phyloP scores from a whole-genome alignment of 208 protist genomes.

The Leishmania martiniquensis region DNA sequence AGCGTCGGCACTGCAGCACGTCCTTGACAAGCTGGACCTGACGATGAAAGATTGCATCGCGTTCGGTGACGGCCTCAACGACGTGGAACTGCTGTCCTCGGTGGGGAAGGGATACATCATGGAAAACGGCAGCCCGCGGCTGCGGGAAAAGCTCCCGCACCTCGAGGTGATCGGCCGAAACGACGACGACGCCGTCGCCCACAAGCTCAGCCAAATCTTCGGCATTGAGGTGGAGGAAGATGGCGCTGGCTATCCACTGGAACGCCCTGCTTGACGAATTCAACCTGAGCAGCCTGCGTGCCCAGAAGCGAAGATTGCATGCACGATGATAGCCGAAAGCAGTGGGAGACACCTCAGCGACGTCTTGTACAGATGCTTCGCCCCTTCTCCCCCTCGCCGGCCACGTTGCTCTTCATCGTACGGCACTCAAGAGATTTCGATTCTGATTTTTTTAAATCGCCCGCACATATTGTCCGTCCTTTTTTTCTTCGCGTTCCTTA shows the following conservation, averaged over 20 bases:
- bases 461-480: background rate
- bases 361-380: too few relatives aligned
- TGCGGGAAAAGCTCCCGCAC: constrained; percentile 63
- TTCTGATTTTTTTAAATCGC: too few relatives aligned
- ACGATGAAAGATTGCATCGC: constrained; percentile 60
- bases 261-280: background rate
- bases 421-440: too few relatives aligned
- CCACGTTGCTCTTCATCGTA: too few relatives aligned
- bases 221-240: constrained; percentile 17
- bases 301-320: background rate
- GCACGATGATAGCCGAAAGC: background rate
- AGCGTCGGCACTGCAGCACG: constrained; percentile 53
- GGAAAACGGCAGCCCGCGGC: constrained; percentile 53
- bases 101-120: constrained; percentile 79
- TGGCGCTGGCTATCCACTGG: background rate
- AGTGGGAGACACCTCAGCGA: background rate
- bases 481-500: background rate
- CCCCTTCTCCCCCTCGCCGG: too few relatives aligned
- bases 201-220: constrained; percentile 69
- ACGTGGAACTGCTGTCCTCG: constrained; percentile 57
- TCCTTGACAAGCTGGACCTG: constrained; percentile 51
- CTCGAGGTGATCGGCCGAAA: constrained; percentile 66
- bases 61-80: constrained; percentile 79
- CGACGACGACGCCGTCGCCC: constrained; percentile 69
- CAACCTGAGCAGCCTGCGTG: background rate